A percentile compares a stretch with the other conserved stretches of the same genome.
Conservation (phyloP, 2,329 filamentous ascomycete species). For the Trichophyton rubrum region DNA sequence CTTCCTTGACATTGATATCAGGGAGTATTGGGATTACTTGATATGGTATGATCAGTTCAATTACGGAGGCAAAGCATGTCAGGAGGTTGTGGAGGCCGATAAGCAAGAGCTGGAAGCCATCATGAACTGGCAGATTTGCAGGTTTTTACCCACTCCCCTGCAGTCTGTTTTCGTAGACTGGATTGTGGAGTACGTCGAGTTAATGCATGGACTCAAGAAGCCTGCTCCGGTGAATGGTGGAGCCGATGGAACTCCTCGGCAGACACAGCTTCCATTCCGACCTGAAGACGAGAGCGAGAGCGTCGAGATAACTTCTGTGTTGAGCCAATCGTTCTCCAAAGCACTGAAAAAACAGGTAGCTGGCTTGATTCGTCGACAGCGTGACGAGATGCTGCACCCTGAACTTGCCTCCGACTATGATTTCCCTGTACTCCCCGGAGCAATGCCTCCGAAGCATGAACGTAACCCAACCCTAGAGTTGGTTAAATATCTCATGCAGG, state of each 20-base stretch:
- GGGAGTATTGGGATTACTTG: constrained; percentile 98
- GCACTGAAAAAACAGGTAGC: constrained; percentile 82
- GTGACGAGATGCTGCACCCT: constrained; percentile 76
- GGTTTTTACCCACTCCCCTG: constrained; percentile 68
- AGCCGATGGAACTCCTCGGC: constrained; percentile 42
- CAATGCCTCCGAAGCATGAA: constrained; percentile 24
- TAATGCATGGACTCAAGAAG: constrained; percentile 81
- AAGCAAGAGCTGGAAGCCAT: constrained; percentile 75
- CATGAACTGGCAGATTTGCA: constrained; percentile 97
- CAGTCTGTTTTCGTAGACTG: constrained; percentile 82
- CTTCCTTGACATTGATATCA: constrained; percentile 93
- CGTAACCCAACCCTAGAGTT: constrained; percentile 73
- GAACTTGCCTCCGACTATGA: constrained; percentile 77
- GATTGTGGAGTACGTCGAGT: constrained; percentile 85
- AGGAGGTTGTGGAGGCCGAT: constrained; percentile 62
- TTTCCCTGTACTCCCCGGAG: constrained; percentile 61
- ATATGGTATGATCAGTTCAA: constrained; percentile 99
- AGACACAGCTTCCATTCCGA: constrained; percentile 50
- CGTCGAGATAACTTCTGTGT: constrained; percentile 50
- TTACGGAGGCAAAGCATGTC: constrained; percentile 87
- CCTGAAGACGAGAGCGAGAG: constrained; percentile 45
- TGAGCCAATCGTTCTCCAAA: constrained; percentile 75
- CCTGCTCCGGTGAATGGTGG: constrained; percentile 40
- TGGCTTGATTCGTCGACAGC: constrained; percentile 68
- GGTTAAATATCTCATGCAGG: constrained; percentile 85